Evolutionary conservation across 75 land plant genomes (phyloP).

Genomic region (Picea glauca): DNA sequence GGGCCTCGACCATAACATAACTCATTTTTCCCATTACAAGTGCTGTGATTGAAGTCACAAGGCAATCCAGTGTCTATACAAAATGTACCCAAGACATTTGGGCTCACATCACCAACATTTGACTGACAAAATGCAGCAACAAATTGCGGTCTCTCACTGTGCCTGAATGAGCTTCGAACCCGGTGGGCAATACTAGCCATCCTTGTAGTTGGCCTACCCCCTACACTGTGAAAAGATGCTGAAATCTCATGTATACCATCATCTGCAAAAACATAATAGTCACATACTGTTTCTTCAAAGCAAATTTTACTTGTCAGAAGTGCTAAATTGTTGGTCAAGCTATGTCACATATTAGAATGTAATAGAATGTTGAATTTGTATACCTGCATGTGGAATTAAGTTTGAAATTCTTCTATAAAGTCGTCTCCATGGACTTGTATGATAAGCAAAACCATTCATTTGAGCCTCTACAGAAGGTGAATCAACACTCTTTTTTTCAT

Average conservation of each 20-base stretch:
- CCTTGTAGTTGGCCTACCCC: constrained; percentile 46
- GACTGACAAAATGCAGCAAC: constrained; percentile 97
- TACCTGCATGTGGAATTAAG: constrained; percentile 34
- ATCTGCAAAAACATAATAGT: constrained; percentile 29
- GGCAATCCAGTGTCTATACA: constrained; percentile 88
- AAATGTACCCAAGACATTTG: constrained; percentile 87
- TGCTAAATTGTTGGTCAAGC: neutral
- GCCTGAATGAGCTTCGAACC: constrained; percentile 55
- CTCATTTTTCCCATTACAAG: constrained; percentile 94
- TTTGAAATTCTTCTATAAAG: constrained; percentile 54
- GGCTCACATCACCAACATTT: constrained; percentile 97
- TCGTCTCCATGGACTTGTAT: constrained; percentile 12
- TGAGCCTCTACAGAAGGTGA: constrained; percentile 1
- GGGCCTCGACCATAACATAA: constrained; percentile 97
- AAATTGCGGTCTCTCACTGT: constrained; percentile 52
- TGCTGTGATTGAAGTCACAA: constrained; percentile 99
- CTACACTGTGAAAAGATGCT: constrained; percentile 41
- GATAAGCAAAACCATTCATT: constrained; percentile 12
- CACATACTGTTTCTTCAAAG: neutral
- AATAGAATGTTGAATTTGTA: constrained; percentile 13
- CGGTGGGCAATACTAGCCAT: constrained; percentile 46
- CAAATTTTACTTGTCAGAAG: neutral
- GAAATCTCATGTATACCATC: constrained; percentile 44
- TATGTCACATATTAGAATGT: constrained; percentile 13
- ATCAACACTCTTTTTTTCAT: constrained; percentile 24